Conservation (phyloP, 768 basidiomycete genomes). For the Leccinum truebloodii region DNA sequence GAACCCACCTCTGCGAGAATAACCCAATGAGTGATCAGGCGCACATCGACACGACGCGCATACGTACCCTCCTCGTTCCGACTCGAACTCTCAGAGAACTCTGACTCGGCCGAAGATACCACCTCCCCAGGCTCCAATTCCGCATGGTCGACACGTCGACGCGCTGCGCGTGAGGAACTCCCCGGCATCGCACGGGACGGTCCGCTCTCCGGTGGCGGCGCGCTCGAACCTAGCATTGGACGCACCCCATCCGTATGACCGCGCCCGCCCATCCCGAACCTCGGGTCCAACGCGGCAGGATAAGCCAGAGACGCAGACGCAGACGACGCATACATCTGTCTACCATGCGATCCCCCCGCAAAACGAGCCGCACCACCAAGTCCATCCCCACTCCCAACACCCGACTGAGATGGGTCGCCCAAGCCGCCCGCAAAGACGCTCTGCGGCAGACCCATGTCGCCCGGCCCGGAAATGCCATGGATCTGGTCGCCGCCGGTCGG, state of each 20-base stretch:
- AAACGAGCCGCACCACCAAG: constrained; percentile 21
- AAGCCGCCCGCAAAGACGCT: constrained; percentile 8
- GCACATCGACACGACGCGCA: not conserved
- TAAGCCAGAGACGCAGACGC: constrained; percentile 19
- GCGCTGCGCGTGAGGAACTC: not conserved
- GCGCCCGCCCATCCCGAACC: not conserved
- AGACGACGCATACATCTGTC: constrained; percentile 4
- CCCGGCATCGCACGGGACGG: constrained; percentile 5
- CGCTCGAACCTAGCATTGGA: not conserved
- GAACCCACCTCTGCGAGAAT: not conserved
- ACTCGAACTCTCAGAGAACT: constrained; percentile 27
- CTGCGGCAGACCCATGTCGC: constrained; percentile 21
- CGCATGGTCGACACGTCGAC: not conserved
- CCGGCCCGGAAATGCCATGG: constrained; percentile 20
- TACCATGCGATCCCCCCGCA: not conserved
- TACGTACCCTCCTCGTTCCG: constrained; percentile 25
- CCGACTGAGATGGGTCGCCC: constrained; percentile 22
- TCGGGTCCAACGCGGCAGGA: constrained; percentile 15
- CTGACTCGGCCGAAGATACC: constrained; percentile 23
- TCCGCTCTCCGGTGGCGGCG: not conserved
- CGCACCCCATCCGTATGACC: not conserved
- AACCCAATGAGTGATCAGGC: not conserved
- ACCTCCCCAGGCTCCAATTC: constrained; percentile 32
- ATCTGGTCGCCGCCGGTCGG: constrained; percentile 15
- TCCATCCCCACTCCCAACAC: constrained; percentile 19